A percentile compares a stretch with the other conserved stretches of the same genome.
Evolutionary conservation across 2,329 filamentous ascomycete genomes (phyloP).

Genomic region (Arthrobotrys pseudoclavata): DNA sequence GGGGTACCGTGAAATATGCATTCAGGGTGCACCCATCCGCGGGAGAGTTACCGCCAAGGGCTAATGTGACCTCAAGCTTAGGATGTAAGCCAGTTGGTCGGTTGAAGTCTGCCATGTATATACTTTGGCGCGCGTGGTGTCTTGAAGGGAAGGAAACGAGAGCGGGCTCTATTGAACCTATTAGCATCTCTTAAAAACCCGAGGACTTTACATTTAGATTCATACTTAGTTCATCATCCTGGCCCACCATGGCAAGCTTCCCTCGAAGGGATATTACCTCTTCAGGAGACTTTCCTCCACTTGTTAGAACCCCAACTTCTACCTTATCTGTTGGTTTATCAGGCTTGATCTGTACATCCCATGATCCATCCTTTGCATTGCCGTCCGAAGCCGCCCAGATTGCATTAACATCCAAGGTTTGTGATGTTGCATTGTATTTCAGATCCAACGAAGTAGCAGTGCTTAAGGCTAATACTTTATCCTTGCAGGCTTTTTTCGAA

Average conservation of each 20-base stretch:
- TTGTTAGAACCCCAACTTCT: conserved; percentile 61
- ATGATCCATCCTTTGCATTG: conserved; percentile 45
- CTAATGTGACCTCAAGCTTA: conserved; percentile 61
- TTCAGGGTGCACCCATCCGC: conserved; percentile 61
- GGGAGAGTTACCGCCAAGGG: conserved; percentile 35
- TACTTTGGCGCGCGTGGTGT: conserved; percentile 56
- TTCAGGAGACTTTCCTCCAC: conserved; percentile 48
- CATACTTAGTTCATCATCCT: conserved; percentile 60
- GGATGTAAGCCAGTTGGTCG: conserved; percentile 63
- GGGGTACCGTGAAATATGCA: conserved; percentile 62
- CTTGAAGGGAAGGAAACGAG: conserved; percentile 62
- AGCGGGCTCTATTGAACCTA: conserved; percentile 49
- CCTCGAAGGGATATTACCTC: conserved; percentile 61
- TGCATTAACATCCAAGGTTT: conserved; percentile 58
- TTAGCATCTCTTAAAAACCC: conserved; percentile 9
- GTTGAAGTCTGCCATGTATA: conserved; percentile 60
- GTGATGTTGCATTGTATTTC: conserved; percentile 61
- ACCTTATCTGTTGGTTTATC: conserved; percentile 31
- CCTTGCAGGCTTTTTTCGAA: conserved; percentile 38
- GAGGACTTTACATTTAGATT: background rate
- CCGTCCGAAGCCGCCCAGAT: conserved; percentile 58
- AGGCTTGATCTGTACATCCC: conserved; percentile 37
- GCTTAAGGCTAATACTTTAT: conserved; percentile 41
- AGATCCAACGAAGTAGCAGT: conserved; percentile 62
- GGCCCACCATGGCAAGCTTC: conserved; percentile 59